Evolutionary conservation across 2,329 filamentous ascomycete species (phyloP).

Genomic region (Fusarium aywerte): DNA sequence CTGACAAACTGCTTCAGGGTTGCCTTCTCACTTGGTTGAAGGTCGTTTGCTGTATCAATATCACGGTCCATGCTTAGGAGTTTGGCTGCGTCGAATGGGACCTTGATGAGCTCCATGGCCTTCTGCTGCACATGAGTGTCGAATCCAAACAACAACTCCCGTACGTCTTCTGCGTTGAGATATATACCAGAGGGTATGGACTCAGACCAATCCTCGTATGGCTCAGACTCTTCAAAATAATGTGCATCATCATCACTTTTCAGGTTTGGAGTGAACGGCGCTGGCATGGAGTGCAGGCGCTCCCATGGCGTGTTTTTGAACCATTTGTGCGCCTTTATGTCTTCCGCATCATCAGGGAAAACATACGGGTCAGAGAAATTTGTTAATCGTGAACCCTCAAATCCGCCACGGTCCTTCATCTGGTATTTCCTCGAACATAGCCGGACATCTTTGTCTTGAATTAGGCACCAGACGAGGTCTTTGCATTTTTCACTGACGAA

Average conservation of each 20-base stretch:
- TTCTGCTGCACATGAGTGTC: conserved; percentile 55
- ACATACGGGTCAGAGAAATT: conserved; percentile 68
- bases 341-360: conserved; percentile 83
- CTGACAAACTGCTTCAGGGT: conserved; percentile 63
- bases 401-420: conserved; percentile 65
- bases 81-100: conserved; percentile 60
- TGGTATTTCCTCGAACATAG: conserved; percentile 81
- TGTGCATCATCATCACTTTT: conserved; percentile 77
- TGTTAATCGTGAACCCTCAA: conserved; percentile 33
- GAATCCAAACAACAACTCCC: conserved; percentile 52
- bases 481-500: conserved; percentile 76
- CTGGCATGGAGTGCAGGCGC: conserved; percentile 73
- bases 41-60: conserved; percentile 54
- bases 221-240: conserved; percentile 88
- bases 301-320: conserved; percentile 85
- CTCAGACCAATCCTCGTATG: conserved; percentile 72
- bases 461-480: conserved; percentile 77
- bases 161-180: conserved; percentile 48
- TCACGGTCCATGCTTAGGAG: conserved; percentile 62
- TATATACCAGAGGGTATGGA: conserved; percentile 54
- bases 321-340: conserved; percentile 90
- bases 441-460: conserved; percentile 78
- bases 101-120: conserved; percentile 58
- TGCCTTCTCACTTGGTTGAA: conserved; percentile 53
- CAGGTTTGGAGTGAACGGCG: conserved; percentile 84